Base-by-base conservation (phyloP, 768 basidiomycete species). In the Podaxis carcinomalis region DNA sequence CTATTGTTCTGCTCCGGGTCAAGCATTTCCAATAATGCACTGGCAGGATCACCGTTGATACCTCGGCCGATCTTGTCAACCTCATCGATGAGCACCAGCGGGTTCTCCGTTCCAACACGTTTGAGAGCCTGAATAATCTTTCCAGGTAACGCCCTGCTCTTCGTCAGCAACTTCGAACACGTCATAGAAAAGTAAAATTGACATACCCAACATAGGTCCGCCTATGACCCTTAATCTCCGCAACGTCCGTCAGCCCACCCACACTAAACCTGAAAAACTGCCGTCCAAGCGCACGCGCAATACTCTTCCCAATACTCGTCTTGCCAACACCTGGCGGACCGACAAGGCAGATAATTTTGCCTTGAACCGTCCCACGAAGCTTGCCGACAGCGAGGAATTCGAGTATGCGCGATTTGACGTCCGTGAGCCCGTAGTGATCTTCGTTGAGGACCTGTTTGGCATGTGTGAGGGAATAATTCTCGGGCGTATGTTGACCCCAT, bases 251-350 rank as follows among this genome's bases (percentile, higher is more conserved):
- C 70, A 99, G 74, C 13, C 97, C 96, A 64, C 97, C 96, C 3
- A 98, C 96, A 7, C 91, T 93, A 76, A 99, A 97, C 51, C 95
- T 83, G 85, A 95, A 98, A 77, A 98, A 98, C 71, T 93, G 88
- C 62, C 96, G 77, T 27, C 89, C 87, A 23, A 99, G 78, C 3
- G 96, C 95, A 14, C 94, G 83, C 0, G 97, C 89, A 54, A 99
- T 97, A 2, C 89, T 92, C 79, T 95, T 95, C 51, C 95, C 96
- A 46, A 98, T 97, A 59, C 87, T 89, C 3, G 96, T 98, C 79
- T 98, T 98, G 42, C 96, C 96, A 3, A 99, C 97, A 70, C 96
- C 96, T 2, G 96, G 97, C 9, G 97, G 97, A 14, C 97, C 97
- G 40, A 90, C 93, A 23, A 99, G 84, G 68, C 95, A 96, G 44